phyloP scores from a whole-genome alignment of 1,284 basidiomycete genomes.

The Cronartium quercuum region DNA sequence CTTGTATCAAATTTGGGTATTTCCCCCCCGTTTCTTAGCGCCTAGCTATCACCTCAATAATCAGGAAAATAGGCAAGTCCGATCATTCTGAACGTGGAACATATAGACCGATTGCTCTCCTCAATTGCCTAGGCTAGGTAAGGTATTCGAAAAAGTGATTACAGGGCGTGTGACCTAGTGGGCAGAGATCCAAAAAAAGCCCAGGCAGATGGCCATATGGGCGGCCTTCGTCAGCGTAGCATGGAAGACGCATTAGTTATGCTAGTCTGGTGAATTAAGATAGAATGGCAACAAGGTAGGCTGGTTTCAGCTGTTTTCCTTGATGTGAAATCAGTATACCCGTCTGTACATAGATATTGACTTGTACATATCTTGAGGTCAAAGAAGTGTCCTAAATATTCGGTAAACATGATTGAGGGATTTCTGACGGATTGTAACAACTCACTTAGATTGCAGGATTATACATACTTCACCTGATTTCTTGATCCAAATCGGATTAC shows the following conservation, averaged over 20 bases:
- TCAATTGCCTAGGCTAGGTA: not conserved
- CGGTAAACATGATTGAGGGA: not conserved
- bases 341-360: not conserved
- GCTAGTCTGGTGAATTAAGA: not conserved
- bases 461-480: not conserved
- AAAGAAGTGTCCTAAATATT: not conserved
- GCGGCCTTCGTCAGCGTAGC: not conserved
- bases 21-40: not conserved
- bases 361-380: not conserved
- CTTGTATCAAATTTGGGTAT: not conserved
- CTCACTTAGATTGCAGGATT: not conserved
- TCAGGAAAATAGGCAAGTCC: not conserved
- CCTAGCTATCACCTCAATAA: not conserved
- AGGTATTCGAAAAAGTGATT: not conserved
- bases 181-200: not conserved
- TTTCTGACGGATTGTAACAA: not conserved
- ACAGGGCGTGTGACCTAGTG: not conserved
- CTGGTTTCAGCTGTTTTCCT: not conserved
- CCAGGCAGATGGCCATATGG: not conserved
- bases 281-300: not conserved
- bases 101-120: conserved; percentile 6
- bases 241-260: conserved; percentile 13
- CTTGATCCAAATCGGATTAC: not conserved
- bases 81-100: not conserved
- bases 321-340: conserved; percentile 11